Base-by-base conservation (phyloP, 192 early-diverging fungal species). In the Coemansia sp. region DNA sequence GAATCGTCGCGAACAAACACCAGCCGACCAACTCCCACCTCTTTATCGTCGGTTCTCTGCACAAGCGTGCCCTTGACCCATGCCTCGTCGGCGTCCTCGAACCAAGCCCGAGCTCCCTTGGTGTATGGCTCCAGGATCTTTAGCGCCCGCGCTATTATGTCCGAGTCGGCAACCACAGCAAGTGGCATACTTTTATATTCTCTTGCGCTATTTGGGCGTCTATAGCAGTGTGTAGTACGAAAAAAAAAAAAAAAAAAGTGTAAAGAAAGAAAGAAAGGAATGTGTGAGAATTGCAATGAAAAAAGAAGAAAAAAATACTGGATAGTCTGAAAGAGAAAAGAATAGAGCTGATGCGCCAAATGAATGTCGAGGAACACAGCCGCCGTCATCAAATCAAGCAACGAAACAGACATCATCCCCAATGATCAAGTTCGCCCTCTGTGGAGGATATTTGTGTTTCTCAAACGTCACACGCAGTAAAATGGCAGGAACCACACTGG, bases 81-180 rank as follows among this genome's bases (percentile, higher is more conserved):
- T 30, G 90, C 95, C 61, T 95, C 91, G 39, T 88, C 85, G 2
- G 89, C 88, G 69, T 98, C 93, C 62, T 87, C 86, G 73, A 97
- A 94, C 95, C 95, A 98, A 42, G 94, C 95, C 66, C 85, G 82
- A 64, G 89, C 89, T 38, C 91, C 92, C 63, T 88, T 87, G 59
- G 86, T 84, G 75, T 87, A 92, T 63, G 89, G 86, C 49, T 91
- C 90, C 44, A 92, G 76, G 37, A 77, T 68, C 50, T 82, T 82
- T 62, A 76, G 75, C 68, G 80, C 80, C 75, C 57, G 64, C 62
- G 68, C 69, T 35, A 74, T 73, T 19, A 69, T 70, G 21, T 64
- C 67, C 23, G 75, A 28, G 71, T 76, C 79, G n/a, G 69, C 73
- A 35, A 16, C 55, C 32, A 60, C 37, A 0, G 26, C 67, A 66